Evolutionary conservation across 192 early-diverging fungal species (phyloP).

Genomic region (Rhizoclosmatium globosum): DNA sequence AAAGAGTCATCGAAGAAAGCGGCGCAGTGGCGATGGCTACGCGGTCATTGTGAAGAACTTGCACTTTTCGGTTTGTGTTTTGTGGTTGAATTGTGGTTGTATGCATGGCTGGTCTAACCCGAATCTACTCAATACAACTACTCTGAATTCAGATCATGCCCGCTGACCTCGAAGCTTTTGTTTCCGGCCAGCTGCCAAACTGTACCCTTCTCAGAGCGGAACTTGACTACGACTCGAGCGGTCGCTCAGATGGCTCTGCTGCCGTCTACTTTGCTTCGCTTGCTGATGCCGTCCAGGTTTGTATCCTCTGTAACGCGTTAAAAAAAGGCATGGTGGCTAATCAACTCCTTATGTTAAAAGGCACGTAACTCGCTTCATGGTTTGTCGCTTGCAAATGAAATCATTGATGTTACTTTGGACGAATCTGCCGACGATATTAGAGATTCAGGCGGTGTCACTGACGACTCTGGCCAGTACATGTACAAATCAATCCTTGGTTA

Average conservation of each 20-base stretch:
- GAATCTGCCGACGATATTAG: background rate
- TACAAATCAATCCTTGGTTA: conserved; percentile 25
- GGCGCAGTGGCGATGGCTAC: background rate
- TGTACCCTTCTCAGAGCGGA: background rate
- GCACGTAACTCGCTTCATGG: conserved; percentile 14
- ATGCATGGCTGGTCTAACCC: background rate
- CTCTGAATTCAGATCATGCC: background rate
- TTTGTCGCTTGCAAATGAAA: background rate
- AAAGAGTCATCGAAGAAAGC: background rate
- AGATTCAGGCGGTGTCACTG: background rate
- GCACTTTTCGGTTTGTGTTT: conserved; percentile 14
- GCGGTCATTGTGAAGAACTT: conserved; percentile 5
- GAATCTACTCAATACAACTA: background rate
- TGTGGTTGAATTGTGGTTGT: background rate
- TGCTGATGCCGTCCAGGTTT: background rate
- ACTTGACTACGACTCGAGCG: conserved; percentile 25
- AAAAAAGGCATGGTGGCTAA: too few relatives aligned
- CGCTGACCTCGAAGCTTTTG: background rate
- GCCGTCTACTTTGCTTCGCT: conserved; percentile 2
- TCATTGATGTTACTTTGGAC: background rate
- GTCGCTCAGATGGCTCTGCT: conserved; percentile 22
- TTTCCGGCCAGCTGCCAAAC: background rate
- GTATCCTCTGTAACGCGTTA: too few relatives aligned
- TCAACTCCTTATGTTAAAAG: too few relatives aligned
- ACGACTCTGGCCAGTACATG: conserved; percentile 30